Conservation (phyloP, 257 asterid species). For the Scutellaria minor region DNA sequence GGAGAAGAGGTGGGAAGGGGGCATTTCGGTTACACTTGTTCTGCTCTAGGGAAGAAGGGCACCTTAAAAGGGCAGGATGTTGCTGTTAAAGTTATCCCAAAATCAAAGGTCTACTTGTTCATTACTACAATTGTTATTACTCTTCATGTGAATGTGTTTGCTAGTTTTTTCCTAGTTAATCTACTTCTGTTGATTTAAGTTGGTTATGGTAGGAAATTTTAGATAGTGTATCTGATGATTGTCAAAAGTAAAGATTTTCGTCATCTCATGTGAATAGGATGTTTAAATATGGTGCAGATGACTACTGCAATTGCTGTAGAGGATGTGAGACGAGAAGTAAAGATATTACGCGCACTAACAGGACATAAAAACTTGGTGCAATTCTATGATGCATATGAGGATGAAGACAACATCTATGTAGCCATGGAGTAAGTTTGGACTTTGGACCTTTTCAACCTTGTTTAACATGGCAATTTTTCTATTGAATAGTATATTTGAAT, state of each 20-base stretch:
- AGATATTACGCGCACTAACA: conserved; percentile 52
- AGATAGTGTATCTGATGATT: conserved; percentile 5
- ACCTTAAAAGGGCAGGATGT: conserved; percentile 81
- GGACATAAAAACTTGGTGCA: conserved; percentile 60
- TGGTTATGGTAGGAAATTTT: neutral
- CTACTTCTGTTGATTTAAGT: conserved; percentile 10
- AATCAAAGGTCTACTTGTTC: conserved; percentile 65
- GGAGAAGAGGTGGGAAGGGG: conserved; percentile 89
- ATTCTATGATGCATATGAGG: conserved; percentile 63
- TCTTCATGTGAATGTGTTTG: neutral
- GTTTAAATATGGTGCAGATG: conserved; percentile 47
- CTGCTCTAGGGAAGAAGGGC: conserved; percentile 76
- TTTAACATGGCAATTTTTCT: neutral
- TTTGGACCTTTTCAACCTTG: conserved; percentile 12
- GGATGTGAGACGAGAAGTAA: conserved; percentile 65
- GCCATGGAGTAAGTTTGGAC: conserved; percentile 63
- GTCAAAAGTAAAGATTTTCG: conserved; percentile 23
- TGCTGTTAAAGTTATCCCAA: conserved; percentile 88
- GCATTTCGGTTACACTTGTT: conserved; percentile 86
- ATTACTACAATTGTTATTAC: conserved; percentile 20
- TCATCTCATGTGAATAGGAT: conserved; percentile 19
- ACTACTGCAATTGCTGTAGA: conserved; percentile 59
- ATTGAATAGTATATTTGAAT: conserved; percentile 3
- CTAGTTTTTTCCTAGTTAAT: neutral
- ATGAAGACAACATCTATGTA: conserved; percentile 60